Evolutionary conservation across 306 rosid species (phyloP).

Genomic region (Inga leiocalycina): DNA sequence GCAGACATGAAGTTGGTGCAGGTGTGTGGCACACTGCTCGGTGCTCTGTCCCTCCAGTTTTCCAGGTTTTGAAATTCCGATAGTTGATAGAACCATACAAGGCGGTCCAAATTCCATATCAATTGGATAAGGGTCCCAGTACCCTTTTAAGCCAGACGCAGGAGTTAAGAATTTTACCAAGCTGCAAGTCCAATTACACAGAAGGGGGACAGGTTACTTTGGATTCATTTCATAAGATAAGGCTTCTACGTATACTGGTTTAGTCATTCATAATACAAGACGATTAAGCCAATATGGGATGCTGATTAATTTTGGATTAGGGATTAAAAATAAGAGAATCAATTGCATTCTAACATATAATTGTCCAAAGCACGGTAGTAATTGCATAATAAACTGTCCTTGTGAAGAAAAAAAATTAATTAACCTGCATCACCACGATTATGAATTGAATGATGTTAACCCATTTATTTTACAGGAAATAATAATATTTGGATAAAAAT

Average conservation of each 20-base stretch:
- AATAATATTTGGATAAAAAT: background rate
- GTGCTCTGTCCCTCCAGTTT: constrained; percentile 67
- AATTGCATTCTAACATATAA: constrained; percentile 6
- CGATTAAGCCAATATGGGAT: background rate
- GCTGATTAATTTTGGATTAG: background rate
- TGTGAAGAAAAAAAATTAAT: background rate
- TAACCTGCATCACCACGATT: background rate
- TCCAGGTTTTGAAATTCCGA: constrained; percentile 81
- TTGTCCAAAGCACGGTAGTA: background rate
- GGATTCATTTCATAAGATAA: constrained; percentile 15
- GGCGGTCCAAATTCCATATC: constrained; percentile 85
- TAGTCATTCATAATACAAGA: background rate
- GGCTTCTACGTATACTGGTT: constrained; percentile 3
- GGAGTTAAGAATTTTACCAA: constrained; percentile 76
- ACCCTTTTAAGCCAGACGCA: constrained; percentile 70
- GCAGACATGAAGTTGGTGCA: constrained; percentile 81
- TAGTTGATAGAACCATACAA: constrained; percentile 81
- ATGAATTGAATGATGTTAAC: background rate
- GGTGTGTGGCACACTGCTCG: constrained; percentile 65
- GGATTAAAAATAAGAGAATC: background rate
- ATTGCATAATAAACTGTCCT: background rate
- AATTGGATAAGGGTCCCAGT: constrained; percentile 84
- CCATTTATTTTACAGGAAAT: background rate
- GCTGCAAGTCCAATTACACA: constrained; percentile 48
- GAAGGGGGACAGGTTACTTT: background rate